Conservation (phyloP, 2,329 filamentous ascomycete species). For the Fusarium beomiforme region DNA sequence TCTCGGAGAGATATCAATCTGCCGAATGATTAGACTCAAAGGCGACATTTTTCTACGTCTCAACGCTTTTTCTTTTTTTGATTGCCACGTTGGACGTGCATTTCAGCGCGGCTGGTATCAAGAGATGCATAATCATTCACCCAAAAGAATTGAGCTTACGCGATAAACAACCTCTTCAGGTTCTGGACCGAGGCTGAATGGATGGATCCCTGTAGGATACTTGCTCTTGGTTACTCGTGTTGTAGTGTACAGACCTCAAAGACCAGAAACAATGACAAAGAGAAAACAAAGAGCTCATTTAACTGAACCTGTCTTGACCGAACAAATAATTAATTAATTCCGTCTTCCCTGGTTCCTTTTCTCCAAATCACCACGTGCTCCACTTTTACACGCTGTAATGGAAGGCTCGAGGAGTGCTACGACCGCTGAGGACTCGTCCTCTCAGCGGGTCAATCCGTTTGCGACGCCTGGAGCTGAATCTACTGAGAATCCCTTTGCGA, state of each 20-base stretch:
- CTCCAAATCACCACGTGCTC: slow-evolving; percentile 16
- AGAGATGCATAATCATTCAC: slow-evolving; percentile 22
- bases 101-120: slow-evolving; percentile 7
- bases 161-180: background rate
- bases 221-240: background rate
- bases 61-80: background rate
- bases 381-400: slow-evolving; percentile 21
- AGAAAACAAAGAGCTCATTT: background rate
- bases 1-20: background rate
- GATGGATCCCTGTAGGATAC: background rate
- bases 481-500: slow-evolving; percentile 35
- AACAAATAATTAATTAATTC: background rate
- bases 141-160: background rate
- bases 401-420: slow-evolving; percentile 29
- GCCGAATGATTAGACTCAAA: background rate
- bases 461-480: slow-evolving; percentile 24
- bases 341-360: slow-evolving; percentile 13
- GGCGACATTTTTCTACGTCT: background rate
- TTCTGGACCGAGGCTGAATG: background rate
- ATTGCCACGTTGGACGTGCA: slow-evolving; percentile 14
- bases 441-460: slow-evolving; percentile 13
- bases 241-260: background rate
- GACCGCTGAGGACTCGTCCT: slow-evolving; percentile 17
- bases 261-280: background rate
- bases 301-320: slow-evolving; percentile 4